Percentiles rank a stretch among this genome's conserved stretches.
These are phyloP conservation scores for Aspergillus clavatus DNA, from an alignment of 2,329 filamentous ascomycete genomes.

Conservation along the genomic window DNA sequence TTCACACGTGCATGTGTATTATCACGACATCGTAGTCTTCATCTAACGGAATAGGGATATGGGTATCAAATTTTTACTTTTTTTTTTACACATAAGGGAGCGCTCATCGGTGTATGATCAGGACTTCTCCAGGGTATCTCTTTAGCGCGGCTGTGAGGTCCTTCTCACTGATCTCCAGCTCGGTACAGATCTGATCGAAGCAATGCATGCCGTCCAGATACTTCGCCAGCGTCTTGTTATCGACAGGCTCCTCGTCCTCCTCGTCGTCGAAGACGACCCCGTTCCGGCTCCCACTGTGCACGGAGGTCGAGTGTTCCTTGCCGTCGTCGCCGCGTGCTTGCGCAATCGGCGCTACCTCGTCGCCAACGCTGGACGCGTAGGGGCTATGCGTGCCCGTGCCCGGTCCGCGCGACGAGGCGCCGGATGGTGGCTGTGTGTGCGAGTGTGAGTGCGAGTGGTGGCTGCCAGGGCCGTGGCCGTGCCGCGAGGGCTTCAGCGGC, in stretches of 20 bases:
- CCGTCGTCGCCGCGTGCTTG: constrained; percentile 15
- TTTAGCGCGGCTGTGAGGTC: constrained; percentile 42
- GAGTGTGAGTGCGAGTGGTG: constrained; percentile 9
- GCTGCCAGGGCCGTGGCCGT: no score
- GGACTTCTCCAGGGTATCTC: constrained; percentile 40
- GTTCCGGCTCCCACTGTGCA: constrained; percentile 24
- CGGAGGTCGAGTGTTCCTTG: constrained; percentile 21
- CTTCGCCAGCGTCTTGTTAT: constrained; percentile 35
- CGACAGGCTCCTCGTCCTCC: constrained; percentile 30
- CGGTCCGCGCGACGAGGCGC: constrained; percentile 23
- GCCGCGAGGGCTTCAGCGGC: constrained; percentile 20
- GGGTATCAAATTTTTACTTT: constrained; percentile 12
- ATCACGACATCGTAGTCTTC: no score
- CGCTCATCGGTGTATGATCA: constrained; percentile 44
- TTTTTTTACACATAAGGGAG: not conserved
- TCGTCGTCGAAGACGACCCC: constrained; percentile 23
- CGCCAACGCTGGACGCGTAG: constrained; percentile 21
- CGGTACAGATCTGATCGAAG: constrained; percentile 49
- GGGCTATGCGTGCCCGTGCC: constrained; percentile 31
- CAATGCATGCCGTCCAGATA: constrained; percentile 47
- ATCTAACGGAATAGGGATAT: no score
- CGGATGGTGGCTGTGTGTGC: constrained; percentile 16
- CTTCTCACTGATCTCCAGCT: constrained; percentile 45
- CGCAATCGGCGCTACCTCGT: constrained; percentile 17
- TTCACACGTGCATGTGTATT: not conserved